Percentiles rank a stretch among this genome's conserved stretches.
These are phyloP conservation scores for Nakazawaea wickerhamii DNA, from an alignment of 805 yeast genomes.

Conservation along the genomic window DNA sequence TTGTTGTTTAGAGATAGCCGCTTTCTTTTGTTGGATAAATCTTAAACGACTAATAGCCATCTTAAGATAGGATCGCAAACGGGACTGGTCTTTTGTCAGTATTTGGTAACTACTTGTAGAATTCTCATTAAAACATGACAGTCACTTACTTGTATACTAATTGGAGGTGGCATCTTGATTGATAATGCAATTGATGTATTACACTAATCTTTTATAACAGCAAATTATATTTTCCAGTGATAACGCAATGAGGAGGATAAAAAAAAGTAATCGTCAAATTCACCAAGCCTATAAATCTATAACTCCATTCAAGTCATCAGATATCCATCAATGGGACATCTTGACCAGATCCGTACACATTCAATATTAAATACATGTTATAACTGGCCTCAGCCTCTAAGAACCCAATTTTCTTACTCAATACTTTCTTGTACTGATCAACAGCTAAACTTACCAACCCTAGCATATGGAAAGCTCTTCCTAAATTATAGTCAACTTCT, in stretches of 20 bases:
- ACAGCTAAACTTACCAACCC: constrained; percentile 75
- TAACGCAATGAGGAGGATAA: too few relatives aligned
- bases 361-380: constrained; percentile 7
- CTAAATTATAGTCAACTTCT: constrained; percentile 80
- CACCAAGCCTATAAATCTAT: neutral
- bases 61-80: constrained; percentile 39
- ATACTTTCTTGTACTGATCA: constrained; percentile 64
- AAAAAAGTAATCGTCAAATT: too few relatives aligned
- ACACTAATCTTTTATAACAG: too few relatives aligned
- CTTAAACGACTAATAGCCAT: constrained; percentile 69
- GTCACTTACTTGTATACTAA: constrained; percentile 9
- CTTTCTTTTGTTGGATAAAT: constrained; percentile 67
- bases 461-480: constrained; percentile 76
- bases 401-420: constrained; percentile 24
- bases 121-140: too few relatives aligned
- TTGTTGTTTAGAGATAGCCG: constrained; percentile 70
- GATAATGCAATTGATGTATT: neutral
- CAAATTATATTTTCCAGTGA: too few relatives aligned
- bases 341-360: constrained; percentile 9
- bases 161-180: constrained; percentile 5
- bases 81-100: constrained; percentile 3
- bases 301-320: neutral
- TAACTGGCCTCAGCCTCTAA: constrained; percentile 12
- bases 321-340: constrained; percentile 7
- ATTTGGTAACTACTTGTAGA: neutral